Percentiles rank a stretch among this genome's conserved stretches.
Evolutionary conservation across 2,329 filamentous ascomycete genomes (phyloP).

Genomic region (Penicillium olsonii): DNA sequence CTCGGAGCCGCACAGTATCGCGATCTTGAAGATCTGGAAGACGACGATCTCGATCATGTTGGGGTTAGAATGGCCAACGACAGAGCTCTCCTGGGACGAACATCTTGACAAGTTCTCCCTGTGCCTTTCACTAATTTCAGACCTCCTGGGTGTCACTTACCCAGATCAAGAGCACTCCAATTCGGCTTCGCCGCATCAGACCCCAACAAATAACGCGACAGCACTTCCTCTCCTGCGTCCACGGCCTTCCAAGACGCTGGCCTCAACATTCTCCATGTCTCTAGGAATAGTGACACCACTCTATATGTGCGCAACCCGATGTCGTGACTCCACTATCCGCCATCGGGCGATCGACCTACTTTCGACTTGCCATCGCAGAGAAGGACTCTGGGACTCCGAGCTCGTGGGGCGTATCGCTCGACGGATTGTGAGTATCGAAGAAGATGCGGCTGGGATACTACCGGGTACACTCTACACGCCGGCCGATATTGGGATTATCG

Average conservation of each 20-base stretch:
- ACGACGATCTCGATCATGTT: slow-evolving; percentile 12
- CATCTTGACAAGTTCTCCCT: slow-evolving; percentile 7
- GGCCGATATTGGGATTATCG: slow-evolving; percentile 3
- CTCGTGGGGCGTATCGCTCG: slow-evolving; percentile 21
- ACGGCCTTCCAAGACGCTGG: slow-evolving; percentile 3
- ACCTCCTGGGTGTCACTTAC: slow-evolving; percentile 5
- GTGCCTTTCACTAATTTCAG: slow-evolving; percentile 10
- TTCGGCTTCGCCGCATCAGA: background rate
- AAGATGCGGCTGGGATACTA: slow-evolving; percentile 12
- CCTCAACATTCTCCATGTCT: slow-evolving; percentile 58
- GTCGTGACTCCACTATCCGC: slow-evolving; percentile 58
- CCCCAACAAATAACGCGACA: background rate
- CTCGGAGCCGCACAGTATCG: background rate
- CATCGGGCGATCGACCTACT: slow-evolving; percentile 64
- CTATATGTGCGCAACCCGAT: slow-evolving; percentile 68
- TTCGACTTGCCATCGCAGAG: slow-evolving; percentile 60
- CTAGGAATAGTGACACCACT: slow-evolving; percentile 66
- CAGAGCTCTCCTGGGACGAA: slow-evolving; percentile 14
- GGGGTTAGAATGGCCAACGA: slow-evolving; percentile 8
- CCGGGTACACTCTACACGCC: slow-evolving; percentile 3
- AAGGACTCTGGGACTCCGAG: slow-evolving; percentile 66
- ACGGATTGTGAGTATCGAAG: slow-evolving; percentile 22
- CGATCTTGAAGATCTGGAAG: slow-evolving; percentile 18
- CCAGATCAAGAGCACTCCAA: background rate
- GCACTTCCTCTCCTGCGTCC: slow-evolving; percentile 11